phyloP scores from a whole-genome alignment of 129 eudicot species.

The Escallonia herrerae region DNA sequence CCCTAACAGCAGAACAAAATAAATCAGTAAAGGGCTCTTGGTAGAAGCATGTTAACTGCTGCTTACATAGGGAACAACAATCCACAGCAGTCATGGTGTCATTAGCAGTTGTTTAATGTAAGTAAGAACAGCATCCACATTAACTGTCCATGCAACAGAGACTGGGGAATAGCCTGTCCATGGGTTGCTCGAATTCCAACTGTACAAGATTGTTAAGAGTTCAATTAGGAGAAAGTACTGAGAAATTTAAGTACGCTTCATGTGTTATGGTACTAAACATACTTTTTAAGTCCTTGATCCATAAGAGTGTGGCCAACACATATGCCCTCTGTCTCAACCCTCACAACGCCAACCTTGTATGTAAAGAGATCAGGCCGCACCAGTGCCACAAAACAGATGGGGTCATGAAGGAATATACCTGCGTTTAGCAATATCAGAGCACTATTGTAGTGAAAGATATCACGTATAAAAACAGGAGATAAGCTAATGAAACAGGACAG shows the following conservation, averaged over 20 bases:
- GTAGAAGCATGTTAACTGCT: neutral
- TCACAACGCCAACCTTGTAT: constrained; percentile 74
- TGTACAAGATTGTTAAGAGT: constrained; percentile 19
- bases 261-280: neutral
- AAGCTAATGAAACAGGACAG: neutral
- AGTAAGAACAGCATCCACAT: constrained; percentile 51
- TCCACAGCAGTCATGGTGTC: constrained; percentile 36
- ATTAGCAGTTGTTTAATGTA: constrained; percentile 46
- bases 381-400: constrained; percentile 81
- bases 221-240: neutral
- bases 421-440: neutral
- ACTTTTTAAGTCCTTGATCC: constrained; percentile 90
- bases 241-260: neutral
- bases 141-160: constrained; percentile 84
- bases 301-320: constrained; percentile 73
- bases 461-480: no score
- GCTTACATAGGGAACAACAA: constrained; percentile 3
- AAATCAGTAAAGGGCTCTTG: neutral
- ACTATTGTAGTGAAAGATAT: neutral
- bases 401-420: constrained; percentile 90
- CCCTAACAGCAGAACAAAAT: neutral
- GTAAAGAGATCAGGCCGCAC: constrained; percentile 82
- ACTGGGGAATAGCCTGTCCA: constrained; percentile 75
- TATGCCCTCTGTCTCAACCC: constrained; percentile 90
- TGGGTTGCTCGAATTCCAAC: constrained; percentile 82